Base-by-base conservation (phyloP, 2,329 filamentous ascomycete genomes). In the Sarocladiaceae sp. region DNA sequence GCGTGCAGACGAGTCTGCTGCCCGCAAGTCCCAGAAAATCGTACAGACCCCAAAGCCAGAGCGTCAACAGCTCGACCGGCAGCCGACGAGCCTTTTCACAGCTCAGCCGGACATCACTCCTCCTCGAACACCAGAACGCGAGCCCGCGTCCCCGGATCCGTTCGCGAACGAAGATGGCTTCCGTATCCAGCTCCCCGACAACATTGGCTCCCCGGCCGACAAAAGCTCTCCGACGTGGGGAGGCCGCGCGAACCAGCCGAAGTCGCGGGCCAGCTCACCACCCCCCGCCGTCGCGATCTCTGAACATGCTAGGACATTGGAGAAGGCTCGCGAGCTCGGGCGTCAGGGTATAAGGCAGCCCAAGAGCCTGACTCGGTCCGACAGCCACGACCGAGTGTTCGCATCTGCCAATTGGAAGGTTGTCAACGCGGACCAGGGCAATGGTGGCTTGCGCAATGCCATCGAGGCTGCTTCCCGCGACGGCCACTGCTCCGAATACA, bases 401-500 rank as follows among this genome's bases (percentile, higher is more conserved):
- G 86, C 88, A 46, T 79, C 83, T n/a, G 87, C 88, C 10, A 79
- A 86, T 50, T 97, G 92, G 88, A 86, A 79, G 29, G 83, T 97
- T 31, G 87, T 91, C 55, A 85, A 86, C 52, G 89, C 91, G 1
- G 87, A 96, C 52, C 90, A 96, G 70, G 93, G 93, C 53, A 97
- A 97, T 63, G 92, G 91, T 20, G 94, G 93, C 18, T 79, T 97
- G 47, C 85, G 88, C 61, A 97, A 96, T 65, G 93, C 93, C 3
- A 84, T 94, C 29, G 84, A 89, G 56, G 90, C 90, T 15, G 87
- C 89, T 2, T 77, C 82, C 15, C 81, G 89, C 44, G 82, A 85
- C 52, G 86, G 84, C 18, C 79, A 80, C 55, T 72, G 90, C 10
- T 77, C 80, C 18, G 88, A 96, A 36, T 87, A 90, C 63, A 87